Evolutionary conservation across 2,329 filamentous ascomycete genomes (phyloP), one percentile per base, ranked within the genome.

Genomic region (Catunica adiposa): DNA sequence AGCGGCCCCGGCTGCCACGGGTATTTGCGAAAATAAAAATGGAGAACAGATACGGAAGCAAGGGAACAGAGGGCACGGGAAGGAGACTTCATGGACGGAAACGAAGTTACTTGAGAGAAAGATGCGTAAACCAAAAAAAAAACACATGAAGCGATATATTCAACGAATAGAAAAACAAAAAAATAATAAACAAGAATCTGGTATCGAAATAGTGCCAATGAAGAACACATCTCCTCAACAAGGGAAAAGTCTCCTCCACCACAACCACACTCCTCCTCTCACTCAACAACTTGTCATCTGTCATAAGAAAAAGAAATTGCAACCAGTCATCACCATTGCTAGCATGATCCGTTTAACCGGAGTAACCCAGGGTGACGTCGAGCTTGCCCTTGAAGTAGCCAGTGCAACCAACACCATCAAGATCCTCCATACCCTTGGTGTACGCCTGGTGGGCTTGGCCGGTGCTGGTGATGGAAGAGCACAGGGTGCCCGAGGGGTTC

Each of bases 321-420:
- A 15, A 48, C 11, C 23, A 4, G 42, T 17, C 9, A 34, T 48
- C 20, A 22, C 17, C 15, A 38, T 15, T 40, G 17, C 14, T 53
- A n/a, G 25, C 29, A n/a, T 17, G 22, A 25, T 22, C n/a, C 29
- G 29, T 34, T 53, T 52, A 57, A 47, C 44, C 29, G 37, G 54
- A 60, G 62, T 66, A 66, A 61, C 63, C 66, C 48, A 72, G 62
- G 34, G 61, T 63, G 60, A 69, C 62, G 3, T 57, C 53, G 6
- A 72, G 61, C 59, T 59, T 57, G 51, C 63, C 62, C 26, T 62
- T 59, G 31, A 62, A 54, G 57, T 62, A 59, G 54, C 69, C 52
- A 65, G 72, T 73, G 60, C 70, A 66, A 46, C 70, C 70, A 15
- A 69, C 46, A 47, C 71, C 71, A 53, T 72, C 70, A 0, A 55